These are phyloP conservation scores for Ogataea trehaloabstinens DNA, from an alignment of 805 yeast genomes.

Conservation along the genomic window DNA sequence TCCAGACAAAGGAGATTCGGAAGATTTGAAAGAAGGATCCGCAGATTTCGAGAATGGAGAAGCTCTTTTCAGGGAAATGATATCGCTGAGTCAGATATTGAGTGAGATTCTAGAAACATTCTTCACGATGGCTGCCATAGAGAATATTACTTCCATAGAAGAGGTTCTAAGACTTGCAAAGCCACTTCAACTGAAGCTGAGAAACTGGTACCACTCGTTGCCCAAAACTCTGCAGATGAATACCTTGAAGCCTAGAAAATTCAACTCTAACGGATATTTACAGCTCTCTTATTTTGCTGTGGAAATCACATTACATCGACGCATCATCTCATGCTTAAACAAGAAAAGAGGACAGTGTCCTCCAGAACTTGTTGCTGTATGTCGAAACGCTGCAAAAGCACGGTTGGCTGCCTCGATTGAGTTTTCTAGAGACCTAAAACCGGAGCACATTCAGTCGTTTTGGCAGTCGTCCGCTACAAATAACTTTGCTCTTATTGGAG, in stretches of 20 bases:
- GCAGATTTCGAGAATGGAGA: constrained; percentile 72
- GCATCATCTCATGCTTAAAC: constrained; percentile 59
- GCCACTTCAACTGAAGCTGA: constrained; percentile 67
- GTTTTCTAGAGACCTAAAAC: constrained; percentile 68
- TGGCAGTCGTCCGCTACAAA: constrained; percentile 86
- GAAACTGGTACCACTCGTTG: constrained; percentile 75
- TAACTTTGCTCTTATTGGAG: constrained; percentile 78
- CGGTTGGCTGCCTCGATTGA: constrained; percentile 80
- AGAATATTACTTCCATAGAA: constrained; percentile 55
- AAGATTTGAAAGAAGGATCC: constrained; percentile 48
- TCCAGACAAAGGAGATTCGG: constrained; percentile 51
- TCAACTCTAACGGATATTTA: constrained; percentile 73
- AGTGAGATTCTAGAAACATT: constrained; percentile 71
- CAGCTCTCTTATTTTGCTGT: constrained; percentile 87
- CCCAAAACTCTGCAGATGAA: constrained; percentile 66
- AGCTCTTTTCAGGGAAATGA: constrained; percentile 62
- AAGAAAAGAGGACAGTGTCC: constrained; percentile 36
- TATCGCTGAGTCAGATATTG: constrained; percentile 63
- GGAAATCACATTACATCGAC: constrained; percentile 81
- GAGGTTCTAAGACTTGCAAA: constrained; percentile 74
- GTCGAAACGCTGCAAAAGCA: constrained; percentile 83
- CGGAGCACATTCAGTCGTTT: constrained; percentile 82
- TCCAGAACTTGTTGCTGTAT: constrained; percentile 57
- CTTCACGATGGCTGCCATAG: constrained; percentile 67
- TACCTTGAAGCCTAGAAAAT: constrained; percentile 55